These are phyloP conservation scores for Lipomyces anomalus DNA, from an alignment of 805 yeast genomes.

Conservation along the genomic window DNA sequence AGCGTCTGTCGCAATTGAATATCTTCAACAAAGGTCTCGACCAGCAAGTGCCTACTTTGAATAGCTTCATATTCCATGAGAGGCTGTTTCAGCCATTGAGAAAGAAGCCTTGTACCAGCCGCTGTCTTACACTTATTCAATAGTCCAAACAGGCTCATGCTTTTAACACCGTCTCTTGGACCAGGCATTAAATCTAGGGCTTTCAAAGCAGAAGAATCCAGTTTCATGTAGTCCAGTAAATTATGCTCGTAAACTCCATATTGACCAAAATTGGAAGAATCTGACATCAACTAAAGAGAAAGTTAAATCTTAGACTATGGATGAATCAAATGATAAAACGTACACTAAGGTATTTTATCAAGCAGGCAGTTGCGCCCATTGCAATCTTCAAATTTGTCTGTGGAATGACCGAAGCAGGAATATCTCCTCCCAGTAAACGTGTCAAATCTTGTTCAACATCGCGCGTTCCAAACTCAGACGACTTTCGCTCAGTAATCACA, in stretches of 20 bases:
- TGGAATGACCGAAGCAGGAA: slow-evolving; percentile 26
- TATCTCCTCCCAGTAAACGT: slow-evolving; percentile 54
- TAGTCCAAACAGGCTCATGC: slow-evolving; percentile 70
- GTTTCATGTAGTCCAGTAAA: slow-evolving; percentile 74
- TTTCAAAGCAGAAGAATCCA: slow-evolving; percentile 83
- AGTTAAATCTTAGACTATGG: too few species aligned
- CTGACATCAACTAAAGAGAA: slow-evolving; percentile 43
- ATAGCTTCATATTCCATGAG: slow-evolving; percentile 60
- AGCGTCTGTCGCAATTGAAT: slow-evolving; percentile 58
- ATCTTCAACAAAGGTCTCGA: slow-evolving; percentile 68
- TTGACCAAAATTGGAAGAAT: slow-evolving; percentile 48
- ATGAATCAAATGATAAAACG: neutral
- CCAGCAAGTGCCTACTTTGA: slow-evolving; percentile 62
- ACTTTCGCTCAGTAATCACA: slow-evolving; percentile 55
- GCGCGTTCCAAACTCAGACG: slow-evolving; percentile 53
- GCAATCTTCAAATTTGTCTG: slow-evolving; percentile 44
- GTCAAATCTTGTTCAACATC: slow-evolving; percentile 73
- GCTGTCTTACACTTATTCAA: slow-evolving; percentile 82
- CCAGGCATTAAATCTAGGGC: slow-evolving; percentile 82
- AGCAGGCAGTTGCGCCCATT: slow-evolving; percentile 59
- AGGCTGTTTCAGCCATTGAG: slow-evolving; percentile 97
- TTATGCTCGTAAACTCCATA: slow-evolving; percentile 61
- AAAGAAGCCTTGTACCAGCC: slow-evolving; percentile 80
- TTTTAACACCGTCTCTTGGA: slow-evolving; percentile 41
- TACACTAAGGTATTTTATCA: slow-evolving; percentile 60